These are phyloP conservation scores for Vitellaria paradoxa DNA, from an alignment of 179 eudicot species.

Conservation along the genomic window DNA sequence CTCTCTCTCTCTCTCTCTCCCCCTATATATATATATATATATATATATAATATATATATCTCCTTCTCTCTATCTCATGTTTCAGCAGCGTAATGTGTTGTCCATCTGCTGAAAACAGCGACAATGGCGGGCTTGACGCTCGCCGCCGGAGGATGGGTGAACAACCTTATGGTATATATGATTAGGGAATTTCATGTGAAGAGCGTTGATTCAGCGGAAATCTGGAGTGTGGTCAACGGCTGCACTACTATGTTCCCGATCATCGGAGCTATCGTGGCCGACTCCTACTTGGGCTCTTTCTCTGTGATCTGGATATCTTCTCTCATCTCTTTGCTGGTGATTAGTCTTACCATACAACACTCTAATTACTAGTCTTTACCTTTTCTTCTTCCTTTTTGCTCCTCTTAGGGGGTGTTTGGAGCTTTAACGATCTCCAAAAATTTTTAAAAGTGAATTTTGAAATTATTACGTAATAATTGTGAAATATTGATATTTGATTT, in stretches of 20 bases:
- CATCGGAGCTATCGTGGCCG: slow-evolving; percentile 49
- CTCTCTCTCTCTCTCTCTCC: not conserved
- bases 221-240: slow-evolving; percentile 39
- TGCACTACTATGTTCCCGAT: slow-evolving; percentile 34
- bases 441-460: too few species aligned
- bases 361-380: too few species aligned
- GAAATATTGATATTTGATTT: too few species aligned
- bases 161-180: slow-evolving; percentile 40
- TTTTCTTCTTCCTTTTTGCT: too few species aligned
- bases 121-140: slow-evolving; percentile 34
- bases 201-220: slow-evolving; percentile 41
- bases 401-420: too few species aligned
- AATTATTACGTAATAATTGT: too few species aligned
- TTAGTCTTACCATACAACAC: too few species aligned
- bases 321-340: slow-evolving; percentile 43
- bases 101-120: slow-evolving; percentile 14
- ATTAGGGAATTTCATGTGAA: slow-evolving; percentile 42
- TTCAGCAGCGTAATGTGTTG: not conserved
- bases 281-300: slow-evolving; percentile 47
- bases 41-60: not conserved
- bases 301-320: slow-evolving; percentile 42
- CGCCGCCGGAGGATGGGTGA: slow-evolving; percentile 35
- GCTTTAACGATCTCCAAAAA: too few species aligned
- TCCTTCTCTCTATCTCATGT: not conserved
- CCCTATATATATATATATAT: not conserved